Percentiles rank a stretch among this genome's conserved stretches.
Conservation (phyloP, 2,329 filamentous ascomycete genomes). For the Pseudogymnoascus destructans region DNA sequence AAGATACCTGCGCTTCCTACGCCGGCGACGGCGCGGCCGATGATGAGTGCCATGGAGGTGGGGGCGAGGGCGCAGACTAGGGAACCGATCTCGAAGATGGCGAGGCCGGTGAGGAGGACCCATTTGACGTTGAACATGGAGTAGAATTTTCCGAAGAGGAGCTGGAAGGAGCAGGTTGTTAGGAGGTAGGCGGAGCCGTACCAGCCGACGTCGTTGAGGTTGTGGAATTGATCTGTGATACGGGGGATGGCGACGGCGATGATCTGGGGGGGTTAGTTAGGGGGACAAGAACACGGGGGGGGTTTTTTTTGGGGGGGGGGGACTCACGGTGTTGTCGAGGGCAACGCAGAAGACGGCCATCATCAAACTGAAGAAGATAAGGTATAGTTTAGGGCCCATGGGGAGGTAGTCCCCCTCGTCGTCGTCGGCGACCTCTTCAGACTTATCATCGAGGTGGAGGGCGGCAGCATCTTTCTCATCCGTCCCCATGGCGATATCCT, state of each 20-base stretch:
- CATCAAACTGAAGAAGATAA: slow-evolving; percentile 32
- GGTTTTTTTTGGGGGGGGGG: neutral
- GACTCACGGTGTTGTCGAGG: slow-evolving; percentile 27
- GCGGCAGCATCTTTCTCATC: neutral
- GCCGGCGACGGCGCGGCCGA: slow-evolving; percentile 25
- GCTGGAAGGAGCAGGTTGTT: slow-evolving; percentile 21
- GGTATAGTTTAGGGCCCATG: slow-evolving; percentile 16
- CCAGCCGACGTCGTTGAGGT: slow-evolving; percentile 24
- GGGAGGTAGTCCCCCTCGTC: neutral
- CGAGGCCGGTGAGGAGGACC: slow-evolving; percentile 19
- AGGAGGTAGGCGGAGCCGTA: slow-evolving; percentile 29
- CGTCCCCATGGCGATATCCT: neutral
- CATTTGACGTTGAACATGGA: slow-evolving; percentile 23
- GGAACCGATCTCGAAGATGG: slow-evolving; percentile 24
- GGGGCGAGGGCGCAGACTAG: slow-evolving; percentile 23
- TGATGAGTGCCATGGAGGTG: slow-evolving; percentile 23
- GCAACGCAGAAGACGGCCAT: slow-evolving; percentile 33
- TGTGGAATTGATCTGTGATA: slow-evolving; percentile 19
- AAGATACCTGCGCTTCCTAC: slow-evolving; percentile 23
- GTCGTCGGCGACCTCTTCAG: neutral
- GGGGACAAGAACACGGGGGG: too few relatives aligned
- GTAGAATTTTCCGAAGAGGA: slow-evolving; percentile 19
- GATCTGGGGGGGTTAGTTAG: slow-evolving; percentile 21
- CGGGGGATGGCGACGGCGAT: slow-evolving; percentile 14
- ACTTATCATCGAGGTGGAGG: neutral